phyloP scores from a whole-genome alignment of 371 early-diverging fungal species.

The Apophysomyces ossiformis region DNA sequence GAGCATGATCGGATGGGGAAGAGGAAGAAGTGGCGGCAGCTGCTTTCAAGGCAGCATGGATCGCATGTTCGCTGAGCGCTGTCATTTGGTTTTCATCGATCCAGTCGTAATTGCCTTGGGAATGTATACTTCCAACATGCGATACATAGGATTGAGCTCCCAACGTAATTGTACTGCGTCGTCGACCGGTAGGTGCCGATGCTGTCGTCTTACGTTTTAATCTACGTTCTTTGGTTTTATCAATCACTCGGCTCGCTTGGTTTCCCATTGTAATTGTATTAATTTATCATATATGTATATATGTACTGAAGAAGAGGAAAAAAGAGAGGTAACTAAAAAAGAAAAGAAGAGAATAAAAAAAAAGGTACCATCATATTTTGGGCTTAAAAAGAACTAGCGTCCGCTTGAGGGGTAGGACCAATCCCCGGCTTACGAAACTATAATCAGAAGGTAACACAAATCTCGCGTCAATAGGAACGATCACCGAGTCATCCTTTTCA shows the following conservation, averaged over 20 bases:
- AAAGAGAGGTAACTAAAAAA: slow-evolving; percentile 5
- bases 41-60: slow-evolving; percentile 28
- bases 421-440: slow-evolving; percentile 5
- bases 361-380: slow-evolving; percentile 8
- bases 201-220: slow-evolving; percentile 21
- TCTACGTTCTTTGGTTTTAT: slow-evolving; percentile 36
- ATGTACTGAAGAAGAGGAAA: slow-evolving; percentile 11
- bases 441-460: slow-evolving; percentile 12
- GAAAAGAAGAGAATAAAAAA: slow-evolving; percentile 16
- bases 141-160: slow-evolving; percentile 33
- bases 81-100: slow-evolving; percentile 42
- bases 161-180: slow-evolving; percentile 43
- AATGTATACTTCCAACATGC: slow-evolving; percentile 19
- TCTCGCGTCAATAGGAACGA: slow-evolving; percentile 2
- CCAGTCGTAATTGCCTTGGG: slow-evolving; percentile 49
- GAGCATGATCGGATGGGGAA: slow-evolving; percentile 11
- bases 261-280: slow-evolving; percentile 37
- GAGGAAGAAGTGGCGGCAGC: slow-evolving; percentile 15
- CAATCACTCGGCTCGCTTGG: slow-evolving; percentile 49
- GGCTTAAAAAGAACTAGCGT: background rate
- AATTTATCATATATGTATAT: too few species aligned
- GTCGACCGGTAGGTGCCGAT: slow-evolving; percentile 16
- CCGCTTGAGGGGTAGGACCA: background rate
- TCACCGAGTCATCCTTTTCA: background rate
- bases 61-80: slow-evolving; percentile 23